A percentile compares a stretch with the other conserved stretches of the same genome.
These are phyloP conservation scores for Orbilia oligospora DNA, from an alignment of 2,329 filamentous ascomycete species.

Conservation along the genomic window DNA sequence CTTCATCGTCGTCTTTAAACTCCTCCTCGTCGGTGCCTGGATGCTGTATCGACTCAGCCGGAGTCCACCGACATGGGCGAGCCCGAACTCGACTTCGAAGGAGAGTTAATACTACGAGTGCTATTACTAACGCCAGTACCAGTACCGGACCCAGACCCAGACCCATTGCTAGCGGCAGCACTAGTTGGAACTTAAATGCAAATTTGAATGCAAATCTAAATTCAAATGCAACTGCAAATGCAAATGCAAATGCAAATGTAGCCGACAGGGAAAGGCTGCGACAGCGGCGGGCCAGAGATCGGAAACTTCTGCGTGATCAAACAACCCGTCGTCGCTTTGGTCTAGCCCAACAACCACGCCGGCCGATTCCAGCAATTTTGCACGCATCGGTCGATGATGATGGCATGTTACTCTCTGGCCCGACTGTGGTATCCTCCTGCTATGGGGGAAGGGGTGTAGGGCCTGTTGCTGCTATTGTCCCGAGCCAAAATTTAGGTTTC, in stretches of 20 bases:
- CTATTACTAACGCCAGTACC: background rate
- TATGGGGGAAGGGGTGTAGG: constrained; percentile 22
- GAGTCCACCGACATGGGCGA: constrained; percentile 10
- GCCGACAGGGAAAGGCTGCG: constrained; percentile 35
- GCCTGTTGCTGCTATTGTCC: constrained; percentile 10
- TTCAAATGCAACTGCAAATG: background rate
- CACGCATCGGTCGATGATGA: constrained; percentile 19
- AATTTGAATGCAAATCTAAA: constrained; percentile 6
- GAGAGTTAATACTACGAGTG: no score
- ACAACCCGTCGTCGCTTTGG: constrained; percentile 7
- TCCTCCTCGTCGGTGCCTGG: constrained; percentile 21
- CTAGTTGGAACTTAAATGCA: background rate
- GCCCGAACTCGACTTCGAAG: background rate
- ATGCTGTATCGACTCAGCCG: constrained; percentile 3
- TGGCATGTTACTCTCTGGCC: constrained; percentile 16
- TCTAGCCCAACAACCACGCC: constrained; percentile 15
- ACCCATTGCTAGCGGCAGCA: background rate
- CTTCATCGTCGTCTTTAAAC: constrained; percentile 18
- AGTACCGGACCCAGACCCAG: no score
- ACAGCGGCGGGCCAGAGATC: constrained; percentile 35
- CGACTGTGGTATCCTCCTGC: constrained; percentile 18
- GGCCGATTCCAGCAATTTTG: constrained; percentile 4
- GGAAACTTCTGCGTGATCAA: constrained; percentile 42
- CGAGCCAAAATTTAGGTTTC: constrained; percentile 45
- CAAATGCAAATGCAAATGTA: constrained; percentile 3